Evolutionary conservation across 2,329 filamentous ascomycete species (phyloP).

Genomic region (Aspergillus sp.): DNA sequence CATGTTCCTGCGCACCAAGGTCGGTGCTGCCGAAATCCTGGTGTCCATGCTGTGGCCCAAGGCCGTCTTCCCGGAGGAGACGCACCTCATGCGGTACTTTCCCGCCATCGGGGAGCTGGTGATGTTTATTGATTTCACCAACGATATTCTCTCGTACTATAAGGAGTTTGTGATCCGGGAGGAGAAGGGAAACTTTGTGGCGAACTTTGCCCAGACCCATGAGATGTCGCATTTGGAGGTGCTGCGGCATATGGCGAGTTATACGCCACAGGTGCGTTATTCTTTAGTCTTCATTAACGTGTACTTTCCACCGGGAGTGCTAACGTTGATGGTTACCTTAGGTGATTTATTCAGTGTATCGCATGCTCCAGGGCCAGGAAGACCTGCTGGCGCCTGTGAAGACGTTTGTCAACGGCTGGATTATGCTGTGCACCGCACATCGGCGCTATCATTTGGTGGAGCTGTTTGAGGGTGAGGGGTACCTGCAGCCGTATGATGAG

Average conservation of each 20-base stretch:
- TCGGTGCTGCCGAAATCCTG: not conserved
- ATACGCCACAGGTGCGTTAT: not conserved
- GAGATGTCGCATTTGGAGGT: not conserved
- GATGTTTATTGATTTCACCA: not conserved
- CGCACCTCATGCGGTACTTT: not conserved
- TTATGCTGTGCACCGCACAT: not conserved
- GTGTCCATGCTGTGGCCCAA: not conserved
- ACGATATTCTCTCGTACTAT: not conserved
- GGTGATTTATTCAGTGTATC: not conserved
- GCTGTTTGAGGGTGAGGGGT: not conserved
- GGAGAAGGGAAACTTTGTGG: not conserved
- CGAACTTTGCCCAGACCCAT: not conserved
- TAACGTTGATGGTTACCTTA: not conserved
- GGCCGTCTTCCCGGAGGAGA: not conserved
- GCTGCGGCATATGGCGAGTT: not conserved
- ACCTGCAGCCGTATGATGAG: not conserved
- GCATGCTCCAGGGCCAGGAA: not conserved
- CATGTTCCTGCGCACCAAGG: not conserved
- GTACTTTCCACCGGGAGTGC: not conserved
- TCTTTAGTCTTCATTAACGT: not conserved
- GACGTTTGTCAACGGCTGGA: not conserved
- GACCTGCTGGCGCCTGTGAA: not conserved
- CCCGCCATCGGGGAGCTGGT: not conserved
- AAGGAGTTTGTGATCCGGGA: not conserved
- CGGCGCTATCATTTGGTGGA: not conserved